phyloP scores from a whole-genome alignment of 108 stramenopile genomes.

The Skeletonema costatum region DNA sequence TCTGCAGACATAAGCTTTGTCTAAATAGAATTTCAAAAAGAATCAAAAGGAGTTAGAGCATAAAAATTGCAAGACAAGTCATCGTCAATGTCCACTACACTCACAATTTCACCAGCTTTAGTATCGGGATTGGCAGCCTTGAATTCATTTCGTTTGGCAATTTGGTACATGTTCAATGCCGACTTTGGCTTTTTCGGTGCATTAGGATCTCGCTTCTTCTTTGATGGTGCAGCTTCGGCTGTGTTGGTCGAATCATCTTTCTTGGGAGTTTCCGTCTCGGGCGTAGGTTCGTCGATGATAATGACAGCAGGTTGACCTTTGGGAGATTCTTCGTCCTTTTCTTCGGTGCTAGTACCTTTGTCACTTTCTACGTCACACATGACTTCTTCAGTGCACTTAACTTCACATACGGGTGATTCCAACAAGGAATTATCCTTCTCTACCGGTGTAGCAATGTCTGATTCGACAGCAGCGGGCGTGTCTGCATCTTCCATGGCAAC shows the following conservation, averaged over 20 bases:
- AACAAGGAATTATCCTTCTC: background rate
- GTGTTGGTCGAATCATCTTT: background rate
- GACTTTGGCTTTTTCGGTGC: slow-evolving; percentile 86
- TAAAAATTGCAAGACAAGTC: background rate
- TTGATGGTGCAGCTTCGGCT: slow-evolving; percentile 22
- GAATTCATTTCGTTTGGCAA: slow-evolving; percentile 65
- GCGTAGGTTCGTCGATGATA: slow-evolving; percentile 5
- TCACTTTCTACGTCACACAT: background rate
- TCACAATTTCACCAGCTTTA: slow-evolving; percentile 83
- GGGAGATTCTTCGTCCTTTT: background rate
- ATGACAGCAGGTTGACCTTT: background rate
- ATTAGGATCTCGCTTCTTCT: slow-evolving; percentile 66
- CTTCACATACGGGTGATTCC: background rate
- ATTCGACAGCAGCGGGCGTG: background rate
- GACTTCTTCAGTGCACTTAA: background rate
- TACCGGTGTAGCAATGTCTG: background rate
- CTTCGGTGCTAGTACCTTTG: background rate
- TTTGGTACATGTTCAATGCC: slow-evolving; percentile 82
- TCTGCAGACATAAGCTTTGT: slow-evolving; percentile 19
- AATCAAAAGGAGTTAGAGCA: background rate
- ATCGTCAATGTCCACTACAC: slow-evolving; percentile 14
- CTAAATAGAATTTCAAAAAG: background rate
- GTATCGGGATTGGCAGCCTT: slow-evolving; percentile 77
- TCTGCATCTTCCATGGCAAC: background rate
- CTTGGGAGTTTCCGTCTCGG: slow-evolving; percentile 7